Conservation (phyloP, 148 eudicot genomes). For the Polygonum aviculare region DNA sequence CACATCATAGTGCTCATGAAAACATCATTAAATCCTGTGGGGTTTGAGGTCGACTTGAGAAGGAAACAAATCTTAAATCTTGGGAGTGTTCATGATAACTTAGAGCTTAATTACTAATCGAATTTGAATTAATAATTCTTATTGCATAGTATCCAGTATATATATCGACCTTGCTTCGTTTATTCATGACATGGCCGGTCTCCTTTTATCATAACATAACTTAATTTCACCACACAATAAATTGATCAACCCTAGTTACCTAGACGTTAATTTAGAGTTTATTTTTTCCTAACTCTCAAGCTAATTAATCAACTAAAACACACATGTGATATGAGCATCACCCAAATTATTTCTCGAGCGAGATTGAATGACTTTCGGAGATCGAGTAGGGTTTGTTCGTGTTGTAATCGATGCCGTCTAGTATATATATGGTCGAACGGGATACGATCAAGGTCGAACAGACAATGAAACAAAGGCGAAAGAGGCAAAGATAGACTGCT, state of each 20-base stretch:
- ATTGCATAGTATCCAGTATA: background rate
- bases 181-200: no score
- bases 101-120: background rate
- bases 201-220: no score
- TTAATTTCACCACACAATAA: no score
- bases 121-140: no score
- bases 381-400: background rate
- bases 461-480: conserved; percentile 11
- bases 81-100: background rate
- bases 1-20: no score
- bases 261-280: no score
- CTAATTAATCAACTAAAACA: no score
- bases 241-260: no score
- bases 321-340: background rate
- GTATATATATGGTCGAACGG: background rate
- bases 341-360: background rate
- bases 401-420: background rate
- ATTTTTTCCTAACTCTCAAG: no score
- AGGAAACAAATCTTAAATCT: background rate
- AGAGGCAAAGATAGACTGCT: conserved; percentile 8
- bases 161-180: no score
- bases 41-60: no score
- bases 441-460: conserved; percentile 10
- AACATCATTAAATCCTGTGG: no score
- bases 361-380: background rate